Conservation (phyloP, 495 filamentous ascomycete genomes). For the Daldinia caldariorum region DNA sequence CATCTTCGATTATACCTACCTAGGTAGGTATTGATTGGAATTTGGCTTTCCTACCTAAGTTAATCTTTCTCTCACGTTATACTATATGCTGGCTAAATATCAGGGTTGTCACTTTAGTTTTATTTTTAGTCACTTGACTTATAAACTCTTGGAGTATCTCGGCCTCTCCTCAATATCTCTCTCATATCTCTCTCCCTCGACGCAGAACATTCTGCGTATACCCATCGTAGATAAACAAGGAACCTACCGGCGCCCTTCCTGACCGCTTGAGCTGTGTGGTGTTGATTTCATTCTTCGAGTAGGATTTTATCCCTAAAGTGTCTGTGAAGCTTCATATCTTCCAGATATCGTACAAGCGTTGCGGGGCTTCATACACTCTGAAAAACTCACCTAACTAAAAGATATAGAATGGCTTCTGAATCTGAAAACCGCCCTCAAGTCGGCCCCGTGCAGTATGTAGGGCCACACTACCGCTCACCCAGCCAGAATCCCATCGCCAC, state of each 20-base stretch:
- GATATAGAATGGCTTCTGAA: slow-evolving; percentile 38
- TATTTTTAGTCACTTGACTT: slow-evolving; percentile 13
- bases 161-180: not conserved
- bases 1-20: slow-evolving; percentile 25
- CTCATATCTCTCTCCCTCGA: slow-evolving; percentile 15
- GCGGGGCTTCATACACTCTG: not conserved
- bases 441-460: slow-evolving; percentile 76
- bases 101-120: slow-evolving; percentile 11
- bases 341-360: slow-evolving; percentile 2
- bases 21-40: slow-evolving; percentile 16
- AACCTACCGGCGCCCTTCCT: not conserved
- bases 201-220: slow-evolving; percentile 9
- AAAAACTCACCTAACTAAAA: not conserved
- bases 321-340: not conserved
- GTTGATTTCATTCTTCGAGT: slow-evolving; percentile 5
- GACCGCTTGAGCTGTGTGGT: slow-evolving; percentile 20
- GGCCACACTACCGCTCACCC: slow-evolving; percentile 79
- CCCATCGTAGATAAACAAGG: slow-evolving; percentile 9
- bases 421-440: slow-evolving; percentile 43
- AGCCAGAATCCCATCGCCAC: slow-evolving; percentile 88
- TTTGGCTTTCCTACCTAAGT: slow-evolving; percentile 8
- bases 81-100: slow-evolving; percentile 8
- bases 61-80: slow-evolving; percentile 19
- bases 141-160: slow-evolving; percentile 3
- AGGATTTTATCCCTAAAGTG: not conserved